Base-by-base conservation (phyloP, 75 land plant genomes). In the Cunninghamia lanceolata region DNA sequence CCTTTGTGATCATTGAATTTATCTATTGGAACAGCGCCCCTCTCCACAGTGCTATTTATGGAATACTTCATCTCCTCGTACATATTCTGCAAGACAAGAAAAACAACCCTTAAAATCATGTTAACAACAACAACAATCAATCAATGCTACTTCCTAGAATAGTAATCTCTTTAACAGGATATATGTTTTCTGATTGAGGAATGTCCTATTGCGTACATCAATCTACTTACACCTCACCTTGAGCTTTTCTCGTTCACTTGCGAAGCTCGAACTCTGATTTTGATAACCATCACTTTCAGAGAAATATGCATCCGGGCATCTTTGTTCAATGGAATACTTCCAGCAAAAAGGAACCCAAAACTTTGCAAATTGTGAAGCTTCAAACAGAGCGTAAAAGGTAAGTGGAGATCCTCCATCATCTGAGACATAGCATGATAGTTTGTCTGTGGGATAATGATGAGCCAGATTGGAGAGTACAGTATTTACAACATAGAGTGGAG, bases 301-400 rank as follows among this genome's bases (percentile, higher is more conserved):
- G 47, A 94, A 94, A 70, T 89, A 93, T 5, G 91, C 92, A 0
- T 85, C 91, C 0, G 94, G 94, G 2, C 93, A 91, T 36, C 89
- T 68, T 7, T 17, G 91, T 89, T 83, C 86, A 88, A 2, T 93
- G 73, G 0, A 85, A 85, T 87, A 91, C 40, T 85, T 88, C 66
- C 83, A 85, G 89, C 94, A 94, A 79, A 88, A 93, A 9, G 94
- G 94, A 82, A 93, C 19, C 96, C 96, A 94, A 36, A 88, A 42
- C 83, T 87, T 88, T 9, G 89, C 89, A 66, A 88, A 88, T 43
- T 39, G 46, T n/a, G 86, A 85, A 25, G 89, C 89, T 68, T 88
- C 86, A 17, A 85, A 32, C 54, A 88, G 75, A 43, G 84, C 83
- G 43, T 79, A 85, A 38, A 84, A 79, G 5, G 86, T 85, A 25